A percentile compares a stretch with the other conserved stretches of the same genome.
phyloP scores from a whole-genome alignment of 2,329 filamentous ascomycete species.

The Colletotrichum shisoi region DNA sequence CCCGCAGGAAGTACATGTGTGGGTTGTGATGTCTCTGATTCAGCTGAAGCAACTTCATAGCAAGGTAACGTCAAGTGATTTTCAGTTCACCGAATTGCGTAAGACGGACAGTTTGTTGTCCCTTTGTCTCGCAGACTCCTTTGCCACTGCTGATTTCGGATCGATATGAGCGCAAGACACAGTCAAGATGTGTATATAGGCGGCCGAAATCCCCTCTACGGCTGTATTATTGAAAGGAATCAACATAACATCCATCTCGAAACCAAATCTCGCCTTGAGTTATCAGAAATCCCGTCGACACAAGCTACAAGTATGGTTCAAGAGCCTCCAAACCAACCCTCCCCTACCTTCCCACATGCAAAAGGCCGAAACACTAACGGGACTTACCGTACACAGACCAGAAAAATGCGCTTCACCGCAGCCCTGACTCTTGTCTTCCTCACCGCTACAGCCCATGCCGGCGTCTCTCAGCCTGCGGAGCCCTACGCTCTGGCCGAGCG shows the following conservation, averaged over 20 bases:
- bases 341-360: not conserved
- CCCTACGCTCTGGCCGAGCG: conserved; percentile 24
- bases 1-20: not conserved
- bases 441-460: conserved; percentile 8
- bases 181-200: not conserved
- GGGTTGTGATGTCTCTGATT: not conserved
- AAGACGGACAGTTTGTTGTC: not conserved
- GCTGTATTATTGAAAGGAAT: not conserved
- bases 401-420: conserved; percentile 36
- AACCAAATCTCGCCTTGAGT: not conserved
- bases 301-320: not conserved
- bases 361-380: not conserved
- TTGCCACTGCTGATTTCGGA: not conserved
- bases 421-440: conserved; percentile 23
- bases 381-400: not conserved
- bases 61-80: not conserved
- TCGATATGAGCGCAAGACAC: not conserved
- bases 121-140: not conserved
- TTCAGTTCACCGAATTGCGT: not conserved
- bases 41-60: not conserved
- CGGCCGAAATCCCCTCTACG: not conserved
- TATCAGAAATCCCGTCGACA: too few relatives aligned
- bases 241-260: not conserved
- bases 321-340: too few relatives aligned
- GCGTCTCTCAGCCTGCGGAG: conserved; percentile 17